Evolutionary conservation across 192 early-diverging fungal genomes (phyloP).

Genomic region (Gigaspora rosea): DNA sequence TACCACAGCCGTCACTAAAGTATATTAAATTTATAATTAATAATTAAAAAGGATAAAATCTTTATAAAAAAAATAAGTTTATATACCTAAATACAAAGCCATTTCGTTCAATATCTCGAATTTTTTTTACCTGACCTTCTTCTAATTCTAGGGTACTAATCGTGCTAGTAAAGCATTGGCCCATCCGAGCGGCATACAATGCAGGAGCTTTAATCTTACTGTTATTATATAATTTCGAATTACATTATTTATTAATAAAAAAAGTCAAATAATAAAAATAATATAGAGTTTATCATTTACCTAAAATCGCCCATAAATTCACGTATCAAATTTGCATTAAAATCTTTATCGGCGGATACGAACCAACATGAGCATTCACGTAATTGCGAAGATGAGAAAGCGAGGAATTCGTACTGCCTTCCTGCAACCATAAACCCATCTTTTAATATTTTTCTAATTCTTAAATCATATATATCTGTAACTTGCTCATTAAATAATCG

Average conservation of each 20-base stretch:
- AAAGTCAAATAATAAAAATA: neutral
- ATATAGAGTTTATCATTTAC: neutral
- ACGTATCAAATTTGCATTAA: slow-evolving; percentile 59
- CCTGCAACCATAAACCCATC: slow-evolving; percentile 58
- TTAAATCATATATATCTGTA: slow-evolving; percentile 39
- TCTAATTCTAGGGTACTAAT: slow-evolving; percentile 46
- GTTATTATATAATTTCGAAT: neutral
- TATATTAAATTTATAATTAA: neutral
- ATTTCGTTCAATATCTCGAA: slow-evolving; percentile 62
- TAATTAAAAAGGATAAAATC: no score
- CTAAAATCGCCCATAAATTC: slow-evolving; percentile 74
- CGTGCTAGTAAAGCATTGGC: slow-evolving; percentile 75
- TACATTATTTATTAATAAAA: neutral
- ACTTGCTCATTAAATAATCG: slow-evolving; percentile 39
- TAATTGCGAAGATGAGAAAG: slow-evolving; percentile 63
- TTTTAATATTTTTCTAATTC: slow-evolving; percentile 51
- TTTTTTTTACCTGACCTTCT: slow-evolving; percentile 40
- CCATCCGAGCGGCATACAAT: slow-evolving; percentile 67
- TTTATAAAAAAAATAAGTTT: no score
- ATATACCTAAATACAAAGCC: slow-evolving; percentile 34
- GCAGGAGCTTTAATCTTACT: slow-evolving; percentile 53
- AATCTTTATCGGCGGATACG: slow-evolving; percentile 34
- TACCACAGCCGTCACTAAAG: slow-evolving; percentile 79
- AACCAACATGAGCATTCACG: slow-evolving; percentile 72
- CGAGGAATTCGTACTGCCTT: slow-evolving; percentile 59